phyloP scores from a whole-genome alignment of 106 monocot genomes.

The Apostasia shenzhenica region DNA sequence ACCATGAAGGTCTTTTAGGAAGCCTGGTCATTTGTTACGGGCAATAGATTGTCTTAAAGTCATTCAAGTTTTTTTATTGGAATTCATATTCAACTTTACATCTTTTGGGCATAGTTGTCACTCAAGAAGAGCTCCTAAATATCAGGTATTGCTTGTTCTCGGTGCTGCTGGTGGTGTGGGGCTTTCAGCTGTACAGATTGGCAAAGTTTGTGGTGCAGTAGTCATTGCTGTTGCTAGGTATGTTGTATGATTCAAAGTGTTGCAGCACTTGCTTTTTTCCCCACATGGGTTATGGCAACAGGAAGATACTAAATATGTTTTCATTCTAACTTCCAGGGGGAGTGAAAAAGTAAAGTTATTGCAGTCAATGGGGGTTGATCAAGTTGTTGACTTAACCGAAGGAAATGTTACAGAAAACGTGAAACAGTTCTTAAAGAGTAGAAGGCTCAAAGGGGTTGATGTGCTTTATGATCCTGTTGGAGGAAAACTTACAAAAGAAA shows the following conservation, averaged over 20 bases:
- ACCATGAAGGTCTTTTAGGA: too few species aligned
- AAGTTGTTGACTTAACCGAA: slow-evolving; percentile 63
- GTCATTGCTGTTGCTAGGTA: slow-evolving; percentile 98
- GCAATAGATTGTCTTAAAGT: too few species aligned
- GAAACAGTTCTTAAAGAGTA: slow-evolving; percentile 62
- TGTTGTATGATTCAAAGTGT: neutral
- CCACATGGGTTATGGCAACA: neutral
- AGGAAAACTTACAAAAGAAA: slow-evolving; percentile 72
- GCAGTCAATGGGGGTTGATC: slow-evolving; percentile 74
- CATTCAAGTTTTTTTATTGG: too few species aligned
- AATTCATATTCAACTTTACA: neutral
- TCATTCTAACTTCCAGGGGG: slow-evolving; percentile 57
- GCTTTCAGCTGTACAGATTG: slow-evolving; percentile 91
- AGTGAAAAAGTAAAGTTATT: slow-evolving; percentile 65
- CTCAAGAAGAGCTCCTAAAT: neutral
- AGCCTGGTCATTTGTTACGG: too few species aligned
- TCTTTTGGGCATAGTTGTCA: neutral
- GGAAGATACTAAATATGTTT: neutral
- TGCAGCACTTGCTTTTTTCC: neutral
- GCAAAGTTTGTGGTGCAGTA: slow-evolving; percentile 88
- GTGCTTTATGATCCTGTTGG: slow-evolving; percentile 98
- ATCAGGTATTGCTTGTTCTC: slow-evolving; percentile 94
- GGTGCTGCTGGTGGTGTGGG: slow-evolving; percentile 99
- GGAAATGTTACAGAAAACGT: slow-evolving; percentile 64
- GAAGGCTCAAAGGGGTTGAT: slow-evolving; percentile 82